Evolutionary conservation across 208 protist genomes (phyloP).

Genomic region (Wallacemonas collosoma): DNA sequence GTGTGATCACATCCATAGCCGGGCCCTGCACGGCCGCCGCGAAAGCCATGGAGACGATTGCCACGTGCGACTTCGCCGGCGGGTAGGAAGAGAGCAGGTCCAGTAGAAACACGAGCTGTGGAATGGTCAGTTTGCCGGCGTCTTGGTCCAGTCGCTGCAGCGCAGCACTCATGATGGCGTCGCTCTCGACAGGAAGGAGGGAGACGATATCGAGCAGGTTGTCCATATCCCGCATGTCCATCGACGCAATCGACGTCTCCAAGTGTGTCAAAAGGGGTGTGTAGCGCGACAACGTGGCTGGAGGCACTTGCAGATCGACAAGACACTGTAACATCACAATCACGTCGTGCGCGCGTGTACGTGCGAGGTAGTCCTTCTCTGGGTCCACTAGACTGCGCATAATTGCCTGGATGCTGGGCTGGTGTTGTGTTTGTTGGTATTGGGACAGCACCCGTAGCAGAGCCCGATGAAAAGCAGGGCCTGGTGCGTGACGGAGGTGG

Average conservation of each 20-base stretch:
- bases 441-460: conserved; percentile 37
- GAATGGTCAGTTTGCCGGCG: conserved; percentile 56
- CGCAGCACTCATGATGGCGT: conserved; percentile 49
- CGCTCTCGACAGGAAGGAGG: conserved; percentile 55
- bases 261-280: conserved; percentile 39
- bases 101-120: conserved; percentile 55
- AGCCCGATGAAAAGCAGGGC: conserved; percentile 51
- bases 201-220: conserved; percentile 72
- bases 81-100: conserved; percentile 83
- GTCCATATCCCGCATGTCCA: conserved; percentile 58
- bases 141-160: conserved; percentile 66
- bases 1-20: conserved; percentile 48
- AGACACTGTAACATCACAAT: conserved; percentile 13
- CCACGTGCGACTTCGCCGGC: conserved; percentile 61
- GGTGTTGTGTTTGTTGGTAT: background rate
- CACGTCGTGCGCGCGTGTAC: background rate
- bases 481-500: conserved; percentile 29
- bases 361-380: conserved; percentile 4
- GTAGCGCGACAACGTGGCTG: conserved; percentile 56
- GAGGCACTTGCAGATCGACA: background rate
- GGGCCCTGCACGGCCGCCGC: conserved; percentile 55
- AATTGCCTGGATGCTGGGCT: background rate
- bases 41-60: conserved; percentile 73
- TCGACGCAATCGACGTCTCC: conserved; percentile 33
- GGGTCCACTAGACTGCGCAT: conserved; percentile 3